Evolutionary conservation across 2,329 filamentous ascomycete genomes (phyloP).

Genomic region (Aspergillus cejpii): DNA sequence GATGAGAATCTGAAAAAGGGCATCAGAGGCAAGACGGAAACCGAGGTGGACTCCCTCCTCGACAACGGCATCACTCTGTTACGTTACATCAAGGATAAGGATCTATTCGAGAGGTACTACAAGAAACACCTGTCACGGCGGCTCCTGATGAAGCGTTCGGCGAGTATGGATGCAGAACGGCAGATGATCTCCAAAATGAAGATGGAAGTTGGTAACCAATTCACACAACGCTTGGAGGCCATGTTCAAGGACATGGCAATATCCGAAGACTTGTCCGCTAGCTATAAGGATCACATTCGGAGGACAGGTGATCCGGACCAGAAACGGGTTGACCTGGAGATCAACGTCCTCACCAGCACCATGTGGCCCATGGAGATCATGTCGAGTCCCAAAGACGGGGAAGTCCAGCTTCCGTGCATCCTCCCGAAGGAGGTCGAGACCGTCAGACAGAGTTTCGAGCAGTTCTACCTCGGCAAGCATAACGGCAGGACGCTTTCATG

Average conservation of each 20-base stretch:
- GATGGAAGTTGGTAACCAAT: slow-evolving; percentile 87
- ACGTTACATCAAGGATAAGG: slow-evolving; percentile 83
- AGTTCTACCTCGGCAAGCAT: slow-evolving; percentile 80
- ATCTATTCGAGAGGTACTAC: slow-evolving; percentile 94
- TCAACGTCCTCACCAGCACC: slow-evolving; percentile 84
- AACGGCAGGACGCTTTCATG: slow-evolving; percentile 85
- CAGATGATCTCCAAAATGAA: slow-evolving; percentile 97
- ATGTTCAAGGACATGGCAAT: slow-evolving; percentile 97
- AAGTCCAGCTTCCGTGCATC: slow-evolving; percentile 49
- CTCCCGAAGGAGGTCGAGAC: slow-evolving; percentile 69
- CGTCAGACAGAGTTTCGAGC: slow-evolving; percentile 76
- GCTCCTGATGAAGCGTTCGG: slow-evolving; percentile 78
- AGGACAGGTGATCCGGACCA: slow-evolving; percentile 51
- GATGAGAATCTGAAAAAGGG: slow-evolving; percentile 94
- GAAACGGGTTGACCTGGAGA: slow-evolving; percentile 67
- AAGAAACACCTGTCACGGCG: slow-evolving; percentile 91
- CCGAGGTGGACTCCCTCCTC: slow-evolving; percentile 72
- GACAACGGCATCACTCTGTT: slow-evolving; percentile 86
- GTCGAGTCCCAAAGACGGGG: slow-evolving; percentile 52
- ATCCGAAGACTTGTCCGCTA: slow-evolving; percentile 71
- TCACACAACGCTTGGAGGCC: slow-evolving; percentile 85
- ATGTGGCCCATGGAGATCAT: slow-evolving; percentile 93
- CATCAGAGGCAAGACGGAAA: slow-evolving; percentile 85
- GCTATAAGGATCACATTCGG: slow-evolving; percentile 65
- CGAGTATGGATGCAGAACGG: slow-evolving; percentile 87